These are phyloP conservation scores for Penicillium sp. DNA, from an alignment of 2,329 filamentous ascomycete genomes.

Conservation along the genomic window DNA sequence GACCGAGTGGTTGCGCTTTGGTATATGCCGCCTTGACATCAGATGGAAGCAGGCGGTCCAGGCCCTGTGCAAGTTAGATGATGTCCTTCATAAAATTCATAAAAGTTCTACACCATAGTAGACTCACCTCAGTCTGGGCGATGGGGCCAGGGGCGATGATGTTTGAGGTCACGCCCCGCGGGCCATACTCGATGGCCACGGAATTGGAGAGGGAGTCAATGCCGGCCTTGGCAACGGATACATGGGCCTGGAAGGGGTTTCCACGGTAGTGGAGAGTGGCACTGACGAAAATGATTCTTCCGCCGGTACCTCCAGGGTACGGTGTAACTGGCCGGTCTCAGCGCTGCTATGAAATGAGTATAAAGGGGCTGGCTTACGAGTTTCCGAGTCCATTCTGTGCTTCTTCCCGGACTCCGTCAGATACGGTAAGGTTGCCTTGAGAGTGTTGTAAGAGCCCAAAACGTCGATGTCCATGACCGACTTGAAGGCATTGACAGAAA, in stretches of 20 bases:
- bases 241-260: constrained; percentile 81
- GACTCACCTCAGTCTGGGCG: constrained; percentile 66
- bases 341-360: not conserved
- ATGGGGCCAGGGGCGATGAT: constrained; percentile 87
- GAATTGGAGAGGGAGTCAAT: constrained; percentile 80
- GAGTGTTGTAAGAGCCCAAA: constrained; percentile 87
- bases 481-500: constrained; percentile 89
- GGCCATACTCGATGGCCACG: constrained; percentile 85
- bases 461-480: constrained; percentile 96
- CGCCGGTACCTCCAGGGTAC: constrained; percentile 60
- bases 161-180: constrained; percentile 81
- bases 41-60: constrained; percentile 61
- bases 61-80: constrained; percentile 47
- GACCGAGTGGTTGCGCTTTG: constrained; percentile 65
- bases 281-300: constrained; percentile 84
- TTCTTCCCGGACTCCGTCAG: constrained; percentile 70
- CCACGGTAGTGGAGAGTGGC: constrained; percentile 91
- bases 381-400: constrained; percentile 59
- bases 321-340: constrained; percentile 26
- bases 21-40: constrained; percentile 49
- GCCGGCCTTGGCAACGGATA: constrained; percentile 85
- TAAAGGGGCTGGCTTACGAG: constrained; percentile 33
- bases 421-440: constrained; percentile 86
- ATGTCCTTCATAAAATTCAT: not conserved
- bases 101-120: too few species aligned